Evolutionary conservation across 2,329 filamentous ascomycete species (phyloP).

Genomic region (Phialemonium atrogriseum): DNA sequence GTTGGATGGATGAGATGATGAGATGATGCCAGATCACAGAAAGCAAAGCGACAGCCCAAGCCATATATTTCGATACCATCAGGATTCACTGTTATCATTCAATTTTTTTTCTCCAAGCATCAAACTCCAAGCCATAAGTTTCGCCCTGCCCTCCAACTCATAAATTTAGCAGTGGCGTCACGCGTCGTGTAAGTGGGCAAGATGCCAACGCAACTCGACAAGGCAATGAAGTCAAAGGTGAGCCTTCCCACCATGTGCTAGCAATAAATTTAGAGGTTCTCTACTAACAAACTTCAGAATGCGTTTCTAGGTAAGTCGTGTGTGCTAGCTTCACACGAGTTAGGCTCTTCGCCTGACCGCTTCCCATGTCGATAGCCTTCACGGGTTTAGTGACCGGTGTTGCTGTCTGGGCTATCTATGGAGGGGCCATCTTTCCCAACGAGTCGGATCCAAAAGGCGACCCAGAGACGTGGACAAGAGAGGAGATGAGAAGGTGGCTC

Average conservation of each 20-base stretch:
- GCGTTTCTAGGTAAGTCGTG: slow-evolving; percentile 59
- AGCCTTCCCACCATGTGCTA: slow-evolving; percentile 11
- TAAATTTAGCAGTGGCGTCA: no score
- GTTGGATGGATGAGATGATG: no score
- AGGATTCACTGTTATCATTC: no score
- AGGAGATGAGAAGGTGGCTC: slow-evolving; percentile 76
- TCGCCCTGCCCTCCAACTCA: no score
- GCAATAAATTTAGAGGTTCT: slow-evolving; percentile 7
- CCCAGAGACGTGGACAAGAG: slow-evolving; percentile 62
- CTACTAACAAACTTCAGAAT: slow-evolving; percentile 39
- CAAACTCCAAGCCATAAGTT: no score
- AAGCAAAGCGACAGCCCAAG: no score
- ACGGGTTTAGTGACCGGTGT: slow-evolving; percentile 74
- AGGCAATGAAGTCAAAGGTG: slow-evolving; percentile 63
- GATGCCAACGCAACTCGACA: slow-evolving; percentile 65
- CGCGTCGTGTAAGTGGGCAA: no score
- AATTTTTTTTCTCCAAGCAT: no score
- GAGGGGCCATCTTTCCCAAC: slow-evolving; percentile 72
- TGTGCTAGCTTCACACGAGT: not conserved
- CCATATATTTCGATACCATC: no score
- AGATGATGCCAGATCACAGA: no score
- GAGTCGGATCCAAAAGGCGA: slow-evolving; percentile 70
- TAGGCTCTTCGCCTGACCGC: not conserved
- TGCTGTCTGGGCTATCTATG: slow-evolving; percentile 79
- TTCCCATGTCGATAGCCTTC: slow-evolving; percentile 51